Evolutionary conservation across 2,329 filamentous ascomycete genomes (phyloP).

Genomic region (Monosporascus sp.): DNA sequence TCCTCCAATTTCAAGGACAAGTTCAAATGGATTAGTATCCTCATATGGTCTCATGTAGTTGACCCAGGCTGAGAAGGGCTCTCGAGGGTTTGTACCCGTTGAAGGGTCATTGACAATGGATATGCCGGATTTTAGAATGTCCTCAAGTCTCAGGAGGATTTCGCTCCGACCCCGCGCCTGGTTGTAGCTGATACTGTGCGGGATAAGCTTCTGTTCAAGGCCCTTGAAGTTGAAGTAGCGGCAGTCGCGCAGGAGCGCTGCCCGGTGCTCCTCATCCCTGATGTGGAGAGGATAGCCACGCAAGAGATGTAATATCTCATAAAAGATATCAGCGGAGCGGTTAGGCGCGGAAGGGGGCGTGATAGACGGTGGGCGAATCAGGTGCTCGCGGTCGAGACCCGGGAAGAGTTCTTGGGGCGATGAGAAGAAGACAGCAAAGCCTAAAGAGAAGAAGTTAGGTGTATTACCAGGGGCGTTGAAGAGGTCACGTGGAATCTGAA

Average conservation of each 20-base stretch:
- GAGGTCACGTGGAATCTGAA: conserved; percentile 84
- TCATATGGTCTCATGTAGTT: conserved; percentile 81
- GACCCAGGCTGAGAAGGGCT: conserved; percentile 49
- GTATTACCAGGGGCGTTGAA: conserved; percentile 82
- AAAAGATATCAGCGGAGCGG: conserved; percentile 77
- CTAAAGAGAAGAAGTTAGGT: conserved; percentile 94
- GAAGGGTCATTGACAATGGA: conserved; percentile 51
- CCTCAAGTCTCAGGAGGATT: conserved; percentile 75
- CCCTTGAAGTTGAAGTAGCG: conserved; percentile 92
- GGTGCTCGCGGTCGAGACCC: conserved; percentile 69
- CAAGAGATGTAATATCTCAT: conserved; percentile 74
- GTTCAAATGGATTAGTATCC: conserved; percentile 67
- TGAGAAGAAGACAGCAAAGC: conserved; percentile 84
- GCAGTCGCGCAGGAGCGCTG: conserved; percentile 75
- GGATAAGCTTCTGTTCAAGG: conserved; percentile 80
- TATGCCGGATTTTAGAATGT: conserved; percentile 84
- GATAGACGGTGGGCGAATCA: conserved; percentile 84
- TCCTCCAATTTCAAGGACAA: conserved; percentile 74
- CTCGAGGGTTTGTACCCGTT: conserved; percentile 20
- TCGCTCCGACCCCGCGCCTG: conserved; percentile 63
- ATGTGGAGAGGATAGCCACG: conserved; percentile 81
- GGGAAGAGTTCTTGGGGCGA: conserved; percentile 78
- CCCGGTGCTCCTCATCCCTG: conserved; percentile 69
- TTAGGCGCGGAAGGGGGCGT: conserved; percentile 75
- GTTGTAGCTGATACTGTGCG: conserved; percentile 73